Evolutionary conservation across 208 protist genomes (phyloP), one percentile per base, ranked within the genome.

Genomic region (Wallacemonas sp.): DNA sequence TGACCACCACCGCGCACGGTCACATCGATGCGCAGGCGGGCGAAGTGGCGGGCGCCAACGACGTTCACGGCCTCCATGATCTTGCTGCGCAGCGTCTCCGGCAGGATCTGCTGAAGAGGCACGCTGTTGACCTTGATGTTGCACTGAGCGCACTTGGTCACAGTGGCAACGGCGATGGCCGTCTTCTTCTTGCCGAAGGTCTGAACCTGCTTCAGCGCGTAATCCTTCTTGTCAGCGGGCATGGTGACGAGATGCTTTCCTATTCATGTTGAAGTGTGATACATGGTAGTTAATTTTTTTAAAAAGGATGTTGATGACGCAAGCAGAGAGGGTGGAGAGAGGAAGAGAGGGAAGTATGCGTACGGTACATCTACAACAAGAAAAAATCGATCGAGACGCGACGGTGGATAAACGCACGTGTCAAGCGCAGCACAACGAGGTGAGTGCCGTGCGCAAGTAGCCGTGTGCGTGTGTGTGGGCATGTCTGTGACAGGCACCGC

Each of bases 101-200:
- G 98, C 70, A 98, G 72, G 57, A 99, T 83, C 48, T 99, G 89
- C 48, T 99, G 92, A 37, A 99, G 74, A 58, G 99, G 98, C 44
- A 85, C 76, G 68, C 98, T 98, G 77, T 99, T 99, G 52, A 99
- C 89, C 68, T 96, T 95, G 78, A 99, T 97, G 58, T 98, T 89
- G 73, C 99, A 99, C 70, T 96, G 95, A 30, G 83, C 58, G 57
- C 98, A 98, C 65, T 92, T 80, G 66, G 95, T 99, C 73, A 93
- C 91, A 66, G 98, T 98, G 30, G 98, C 98, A 44, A 99, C 98
- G 44, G 99, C 99, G 58, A 99, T 97, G 39, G 99, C 98, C 33
- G 93, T 99, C 94, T 99, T 99, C 97, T 99, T 97, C 83, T 95
- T 94, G 76, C 91, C 91, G 76, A 95, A 97, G 85, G 91, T 97